These are phyloP conservation scores for Penicillium sp. DNA, from an alignment of 2,329 filamentous ascomycete genomes.

Conservation along the genomic window DNA sequence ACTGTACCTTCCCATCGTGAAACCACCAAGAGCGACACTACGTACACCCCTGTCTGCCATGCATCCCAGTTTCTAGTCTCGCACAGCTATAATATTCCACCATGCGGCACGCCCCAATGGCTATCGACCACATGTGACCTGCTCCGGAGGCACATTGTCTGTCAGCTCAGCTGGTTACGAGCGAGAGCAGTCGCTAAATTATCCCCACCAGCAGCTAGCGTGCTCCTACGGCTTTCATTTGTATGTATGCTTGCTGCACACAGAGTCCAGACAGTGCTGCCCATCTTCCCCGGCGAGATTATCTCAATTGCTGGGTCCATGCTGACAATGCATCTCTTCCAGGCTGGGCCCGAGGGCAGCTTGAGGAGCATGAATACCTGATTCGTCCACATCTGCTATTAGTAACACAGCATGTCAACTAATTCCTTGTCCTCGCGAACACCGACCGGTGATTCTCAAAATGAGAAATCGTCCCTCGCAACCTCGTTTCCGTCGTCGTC, in stretches of 20 bases:
- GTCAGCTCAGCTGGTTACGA: background rate
- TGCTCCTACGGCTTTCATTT: background rate
- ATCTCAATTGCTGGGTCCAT: background rate
- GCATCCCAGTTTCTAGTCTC: background rate
- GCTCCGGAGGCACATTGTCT: background rate
- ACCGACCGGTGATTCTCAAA: constrained; percentile 9
- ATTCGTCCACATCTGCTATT: background rate
- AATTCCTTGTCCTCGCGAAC: constrained; percentile 5
- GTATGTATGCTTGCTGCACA: background rate
- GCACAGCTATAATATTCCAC: background rate
- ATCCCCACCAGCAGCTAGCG: constrained; percentile 1
- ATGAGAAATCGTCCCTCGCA: constrained; percentile 8
- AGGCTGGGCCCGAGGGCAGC: background rate
- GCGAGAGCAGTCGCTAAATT: background rate
- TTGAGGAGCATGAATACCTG: background rate
- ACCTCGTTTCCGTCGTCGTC: constrained; percentile 19
- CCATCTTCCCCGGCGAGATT: background rate
- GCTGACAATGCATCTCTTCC: constrained; percentile 2
- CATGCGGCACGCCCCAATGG: background rate
- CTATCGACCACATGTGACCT: constrained; percentile 8
- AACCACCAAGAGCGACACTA: too few relatives aligned
- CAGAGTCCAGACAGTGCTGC: background rate
- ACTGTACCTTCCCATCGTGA: background rate
- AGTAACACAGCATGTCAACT: constrained; percentile 8
- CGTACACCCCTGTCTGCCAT: background rate